Conservation (phyloP, 805 yeast genomes). For the Yarrowia keelungensis region DNA sequence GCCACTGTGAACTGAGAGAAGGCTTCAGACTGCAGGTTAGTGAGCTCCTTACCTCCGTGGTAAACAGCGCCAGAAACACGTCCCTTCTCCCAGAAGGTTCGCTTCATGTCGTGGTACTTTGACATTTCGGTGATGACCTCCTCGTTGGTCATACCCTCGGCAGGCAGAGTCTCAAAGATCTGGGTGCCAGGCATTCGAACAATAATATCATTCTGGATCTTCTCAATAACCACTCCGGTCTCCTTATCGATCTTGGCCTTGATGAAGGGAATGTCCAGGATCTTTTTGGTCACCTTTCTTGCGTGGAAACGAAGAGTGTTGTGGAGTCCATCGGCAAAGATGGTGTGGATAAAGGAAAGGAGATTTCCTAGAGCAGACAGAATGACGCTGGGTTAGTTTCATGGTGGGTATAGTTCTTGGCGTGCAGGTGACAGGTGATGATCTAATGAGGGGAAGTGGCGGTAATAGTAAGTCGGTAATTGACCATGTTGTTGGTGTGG, state of each 20-base stretch:
- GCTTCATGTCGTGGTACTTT: conserved; percentile 55
- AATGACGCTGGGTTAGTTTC: conserved; percentile 28
- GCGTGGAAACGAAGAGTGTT: conserved; percentile 13
- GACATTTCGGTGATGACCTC: conserved; percentile 61
- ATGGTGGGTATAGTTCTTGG: too few relatives aligned
- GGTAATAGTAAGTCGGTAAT: too few relatives aligned
- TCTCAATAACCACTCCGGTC: conserved; percentile 55
- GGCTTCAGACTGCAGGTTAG: conserved; percentile 76
- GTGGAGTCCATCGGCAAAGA: conserved; percentile 17
- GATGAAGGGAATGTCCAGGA: conserved; percentile 57
- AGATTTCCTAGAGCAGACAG: not conserved
- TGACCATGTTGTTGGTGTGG: too few relatives aligned
- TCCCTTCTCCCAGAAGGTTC: conserved; percentile 84
- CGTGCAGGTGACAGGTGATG: too few relatives aligned
- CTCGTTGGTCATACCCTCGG: conserved; percentile 59
- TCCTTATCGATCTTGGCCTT: conserved; percentile 66
- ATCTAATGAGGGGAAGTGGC: too few relatives aligned
- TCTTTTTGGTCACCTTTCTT: conserved; percentile 2
- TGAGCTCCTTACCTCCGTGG: conserved; percentile 87
- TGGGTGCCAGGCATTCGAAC: conserved; percentile 55
- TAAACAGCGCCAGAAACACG: conserved; percentile 94
- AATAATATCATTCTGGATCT: conserved; percentile 66
- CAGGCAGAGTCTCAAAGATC: conserved; percentile 58
- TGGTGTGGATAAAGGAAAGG: conserved; percentile 11
- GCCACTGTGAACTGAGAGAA: conserved; percentile 81